Conservation (phyloP, 2,329 filamentous ascomycete genomes). For the Aspergillus intermedius region DNA sequence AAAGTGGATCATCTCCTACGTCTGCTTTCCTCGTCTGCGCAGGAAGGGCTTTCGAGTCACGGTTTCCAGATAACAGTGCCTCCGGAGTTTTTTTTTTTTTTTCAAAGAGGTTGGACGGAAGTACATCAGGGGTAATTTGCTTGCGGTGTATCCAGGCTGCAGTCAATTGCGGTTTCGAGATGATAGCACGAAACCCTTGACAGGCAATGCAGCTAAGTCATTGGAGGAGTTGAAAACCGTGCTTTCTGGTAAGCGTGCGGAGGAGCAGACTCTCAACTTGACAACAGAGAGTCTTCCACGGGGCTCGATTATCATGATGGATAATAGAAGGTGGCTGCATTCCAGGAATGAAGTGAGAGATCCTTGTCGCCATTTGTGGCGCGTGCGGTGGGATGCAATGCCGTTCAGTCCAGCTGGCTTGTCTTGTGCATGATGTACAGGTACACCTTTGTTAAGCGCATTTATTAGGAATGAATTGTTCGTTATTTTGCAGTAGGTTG, state of each 20-base stretch:
- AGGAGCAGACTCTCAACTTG: neutral
- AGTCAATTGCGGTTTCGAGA: neutral
- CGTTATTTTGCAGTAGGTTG: too few relatives aligned
- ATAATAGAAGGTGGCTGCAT: neutral
- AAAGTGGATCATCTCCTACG: slow-evolving; percentile 23
- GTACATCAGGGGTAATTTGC: neutral
- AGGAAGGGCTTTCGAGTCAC: neutral
- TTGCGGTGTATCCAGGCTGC: neutral
- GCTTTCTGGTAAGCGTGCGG: neutral
- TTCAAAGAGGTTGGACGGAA: neutral
- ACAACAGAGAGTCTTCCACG: neutral
- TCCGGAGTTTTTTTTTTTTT: neutral
- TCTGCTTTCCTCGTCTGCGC: neutral
- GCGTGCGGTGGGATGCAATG: neutral
- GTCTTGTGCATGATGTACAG: too few relatives aligned
- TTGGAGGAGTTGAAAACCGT: neutral
- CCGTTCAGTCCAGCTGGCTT: neutral
- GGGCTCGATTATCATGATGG: neutral
- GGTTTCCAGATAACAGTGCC: neutral
- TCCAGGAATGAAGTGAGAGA: neutral
- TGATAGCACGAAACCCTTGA: neutral
- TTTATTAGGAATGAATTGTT: too few relatives aligned
- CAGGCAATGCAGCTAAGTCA: neutral
- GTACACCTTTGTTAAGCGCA: too few relatives aligned
- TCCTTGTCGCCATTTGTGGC: neutral